Conservation (phyloP, 257 asterid species). For the Penstemon newberryi region DNA sequence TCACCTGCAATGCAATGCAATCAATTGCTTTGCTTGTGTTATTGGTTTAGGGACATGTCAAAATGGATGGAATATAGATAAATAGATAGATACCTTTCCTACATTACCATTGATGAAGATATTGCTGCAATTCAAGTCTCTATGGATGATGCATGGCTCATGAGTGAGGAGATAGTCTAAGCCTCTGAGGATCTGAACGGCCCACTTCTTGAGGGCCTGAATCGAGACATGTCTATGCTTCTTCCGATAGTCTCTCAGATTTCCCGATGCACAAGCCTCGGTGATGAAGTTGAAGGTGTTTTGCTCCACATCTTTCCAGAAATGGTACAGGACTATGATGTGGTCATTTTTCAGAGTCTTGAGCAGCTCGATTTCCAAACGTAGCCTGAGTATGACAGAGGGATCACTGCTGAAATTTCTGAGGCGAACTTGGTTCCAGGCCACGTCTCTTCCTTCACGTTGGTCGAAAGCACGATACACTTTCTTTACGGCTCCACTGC, state of each 20-base stretch:
- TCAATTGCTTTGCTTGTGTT: neutral
- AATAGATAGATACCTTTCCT: conserved; percentile 35
- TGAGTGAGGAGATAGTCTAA: conserved; percentile 50
- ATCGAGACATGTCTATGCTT: conserved; percentile 46
- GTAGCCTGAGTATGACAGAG: conserved; percentile 31
- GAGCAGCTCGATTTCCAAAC: conserved; percentile 47
- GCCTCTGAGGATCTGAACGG: conserved; percentile 41
- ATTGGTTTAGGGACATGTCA: neutral
- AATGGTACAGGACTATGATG: conserved; percentile 38
- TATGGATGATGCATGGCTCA: conserved; percentile 50
- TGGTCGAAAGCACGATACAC: conserved; percentile 52
- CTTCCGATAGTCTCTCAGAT: conserved; percentile 41
- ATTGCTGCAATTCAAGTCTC: conserved; percentile 53
- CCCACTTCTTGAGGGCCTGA: conserved; percentile 54
- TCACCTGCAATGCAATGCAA: conserved; percentile 31
- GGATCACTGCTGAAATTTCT: conserved; percentile 45
- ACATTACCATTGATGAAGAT: conserved; percentile 49
- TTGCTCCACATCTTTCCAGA: conserved; percentile 42
- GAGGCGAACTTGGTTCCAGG: conserved; percentile 53
- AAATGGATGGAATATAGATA: neutral
- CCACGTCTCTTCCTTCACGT: conserved; percentile 47
- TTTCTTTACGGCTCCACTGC: conserved; percentile 48
- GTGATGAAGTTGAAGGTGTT: conserved; percentile 49
- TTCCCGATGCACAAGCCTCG: conserved; percentile 47
- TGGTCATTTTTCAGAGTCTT: conserved; percentile 37